Percentiles rank a stretch among this genome's conserved stretches.
These are phyloP conservation scores for Trichomonas tenax DNA, from an alignment of 208 protist genomes.

Conservation along the genomic window DNA sequence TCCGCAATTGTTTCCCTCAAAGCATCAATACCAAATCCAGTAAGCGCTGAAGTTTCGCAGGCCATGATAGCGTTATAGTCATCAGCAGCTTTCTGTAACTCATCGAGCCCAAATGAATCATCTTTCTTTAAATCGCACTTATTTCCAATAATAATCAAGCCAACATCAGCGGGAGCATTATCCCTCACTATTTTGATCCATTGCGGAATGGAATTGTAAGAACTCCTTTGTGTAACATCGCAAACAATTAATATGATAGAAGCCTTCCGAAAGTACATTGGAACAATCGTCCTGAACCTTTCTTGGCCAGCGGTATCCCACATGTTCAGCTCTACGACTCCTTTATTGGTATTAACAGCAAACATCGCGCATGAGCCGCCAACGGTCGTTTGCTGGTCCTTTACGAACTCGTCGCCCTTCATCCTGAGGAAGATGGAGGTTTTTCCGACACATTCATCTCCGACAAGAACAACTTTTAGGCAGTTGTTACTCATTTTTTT, in stretches of 20 bases:
- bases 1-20: neutral
- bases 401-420: neutral
- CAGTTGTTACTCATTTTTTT: neutral
- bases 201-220: neutral
- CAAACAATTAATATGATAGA: neutral
- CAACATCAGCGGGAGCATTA: neutral
- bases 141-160: neutral
- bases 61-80: neutral
- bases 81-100: neutral
- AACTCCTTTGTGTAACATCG: neutral
- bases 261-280: neutral
- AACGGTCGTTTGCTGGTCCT: neutral
- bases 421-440: neutral
- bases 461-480: neutral
- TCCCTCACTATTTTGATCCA: neutral
- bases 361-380: neutral
- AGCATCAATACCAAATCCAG: neutral
- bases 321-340: neutral
- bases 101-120: neutral
- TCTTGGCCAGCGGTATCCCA: conserved; percentile 18
- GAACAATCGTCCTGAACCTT: neutral
- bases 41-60: neutral
- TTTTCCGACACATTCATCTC: neutral
- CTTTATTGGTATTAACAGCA: neutral
- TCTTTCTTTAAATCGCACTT: neutral